A percentile compares a stretch with the other conserved stretches of the same genome.
Evolutionary conservation across 345 rosid genomes (phyloP).

Genomic region (Ceriops tagal): DNA sequence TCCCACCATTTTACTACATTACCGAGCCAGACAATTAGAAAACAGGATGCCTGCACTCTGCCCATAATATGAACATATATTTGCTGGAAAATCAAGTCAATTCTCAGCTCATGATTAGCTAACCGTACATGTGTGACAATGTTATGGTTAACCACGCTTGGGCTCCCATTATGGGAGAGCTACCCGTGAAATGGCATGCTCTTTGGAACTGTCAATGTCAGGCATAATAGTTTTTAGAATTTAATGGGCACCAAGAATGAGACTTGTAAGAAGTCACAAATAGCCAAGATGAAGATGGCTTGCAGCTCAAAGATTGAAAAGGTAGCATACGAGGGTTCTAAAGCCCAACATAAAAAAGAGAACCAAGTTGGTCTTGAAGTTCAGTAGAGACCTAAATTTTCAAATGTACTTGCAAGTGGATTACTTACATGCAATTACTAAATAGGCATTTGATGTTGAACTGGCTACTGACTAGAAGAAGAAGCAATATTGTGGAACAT

Average conservation of each 20-base stretch:
- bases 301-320: background rate
- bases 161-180: too few relatives aligned
- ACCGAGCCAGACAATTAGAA: too few relatives aligned
- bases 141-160: too few relatives aligned
- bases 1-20: too few relatives aligned
- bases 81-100: too few relatives aligned
- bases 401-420: slow-evolving; percentile 19
- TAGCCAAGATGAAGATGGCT: background rate
- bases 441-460: slow-evolving; percentile 17
- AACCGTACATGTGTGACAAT: too few relatives aligned
- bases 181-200: too few relatives aligned
- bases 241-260: background rate
- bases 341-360: slow-evolving; percentile 3
- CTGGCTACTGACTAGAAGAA: slow-evolving; percentile 28
- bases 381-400: slow-evolving; percentile 19
- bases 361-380: background rate
- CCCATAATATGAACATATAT: too few relatives aligned
- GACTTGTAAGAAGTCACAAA: background rate
- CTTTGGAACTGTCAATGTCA: too few relatives aligned
- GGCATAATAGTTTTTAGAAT: background rate
- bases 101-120: too few relatives aligned
- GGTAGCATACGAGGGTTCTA: slow-evolving; percentile 13
- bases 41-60: too few relatives aligned
- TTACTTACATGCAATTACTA: slow-evolving; percentile 21
- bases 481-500: slow-evolving; percentile 33